These are phyloP conservation scores for Xanthoconium separans DNA, from an alignment of 1,284 basidiomycete species.

Conservation along the genomic window DNA sequence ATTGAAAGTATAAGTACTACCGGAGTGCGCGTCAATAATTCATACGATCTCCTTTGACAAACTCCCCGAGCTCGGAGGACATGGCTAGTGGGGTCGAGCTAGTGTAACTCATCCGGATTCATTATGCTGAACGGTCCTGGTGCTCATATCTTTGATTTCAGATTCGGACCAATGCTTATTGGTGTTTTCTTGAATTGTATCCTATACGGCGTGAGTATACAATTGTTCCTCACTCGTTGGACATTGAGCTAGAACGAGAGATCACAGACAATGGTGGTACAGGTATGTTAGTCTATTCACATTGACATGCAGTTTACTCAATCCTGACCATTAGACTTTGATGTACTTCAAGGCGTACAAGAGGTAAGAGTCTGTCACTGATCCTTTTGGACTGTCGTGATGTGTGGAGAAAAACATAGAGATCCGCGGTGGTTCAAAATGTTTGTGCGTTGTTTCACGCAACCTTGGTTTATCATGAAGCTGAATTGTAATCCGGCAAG, in stretches of 20 bases:
- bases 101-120: background rate
- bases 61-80: background rate
- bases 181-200: background rate
- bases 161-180: background rate
- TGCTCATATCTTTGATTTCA: background rate
- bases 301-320: background rate
- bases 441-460: background rate
- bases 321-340: background rate
- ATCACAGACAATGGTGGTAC: background rate
- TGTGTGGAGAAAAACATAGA: background rate
- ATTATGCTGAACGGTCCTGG: too few relatives aligned
- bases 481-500: background rate
- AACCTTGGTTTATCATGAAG: too few relatives aligned
- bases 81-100: background rate
- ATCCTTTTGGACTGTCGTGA: background rate
- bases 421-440: background rate
- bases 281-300: background rate
- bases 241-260: background rate
- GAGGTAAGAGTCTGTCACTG: background rate
- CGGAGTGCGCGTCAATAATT: background rate
- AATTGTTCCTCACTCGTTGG: background rate
- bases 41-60: background rate
- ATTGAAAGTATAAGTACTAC: background rate
- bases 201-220: background rate
- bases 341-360: background rate